phyloP scores from a whole-genome alignment of 2,329 filamentous ascomycete species.

The Cladophialophora yegresii region DNA sequence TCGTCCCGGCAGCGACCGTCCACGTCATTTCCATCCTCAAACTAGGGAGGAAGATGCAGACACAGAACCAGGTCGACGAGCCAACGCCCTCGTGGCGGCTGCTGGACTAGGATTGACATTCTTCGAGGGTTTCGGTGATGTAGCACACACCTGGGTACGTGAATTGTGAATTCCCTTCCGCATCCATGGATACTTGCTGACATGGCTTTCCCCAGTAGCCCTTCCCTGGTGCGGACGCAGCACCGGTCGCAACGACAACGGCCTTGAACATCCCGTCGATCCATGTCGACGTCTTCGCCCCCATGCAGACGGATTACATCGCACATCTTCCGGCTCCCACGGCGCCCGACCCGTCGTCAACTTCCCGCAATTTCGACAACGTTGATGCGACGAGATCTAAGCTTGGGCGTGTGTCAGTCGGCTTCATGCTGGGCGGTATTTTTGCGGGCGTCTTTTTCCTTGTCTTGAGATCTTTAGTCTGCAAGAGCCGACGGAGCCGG shows the following conservation, averaged over 20 bases:
- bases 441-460: background rate
- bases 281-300: background rate
- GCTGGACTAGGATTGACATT: background rate
- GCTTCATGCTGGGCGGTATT: background rate
- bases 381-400: background rate
- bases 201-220: background rate
- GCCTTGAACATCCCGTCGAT: background rate
- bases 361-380: background rate
- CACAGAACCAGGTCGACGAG: background rate
- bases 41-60: background rate
- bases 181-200: background rate
- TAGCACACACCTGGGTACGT: background rate
- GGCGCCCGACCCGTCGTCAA: background rate
- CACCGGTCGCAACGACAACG: background rate
- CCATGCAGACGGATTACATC: background rate
- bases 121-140: background rate
- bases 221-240: background rate
- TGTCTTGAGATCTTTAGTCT: background rate
- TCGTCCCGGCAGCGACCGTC: background rate
- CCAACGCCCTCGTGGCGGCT: background rate
- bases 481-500: background rate
- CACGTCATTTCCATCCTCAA: background rate
- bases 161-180: background rate
- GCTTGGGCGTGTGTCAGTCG: background rate
- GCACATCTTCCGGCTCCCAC: background rate